phyloP scores from a whole-genome alignment of 2,329 filamentous ascomycete genomes.

The Trichoderma semiorbis region DNA sequence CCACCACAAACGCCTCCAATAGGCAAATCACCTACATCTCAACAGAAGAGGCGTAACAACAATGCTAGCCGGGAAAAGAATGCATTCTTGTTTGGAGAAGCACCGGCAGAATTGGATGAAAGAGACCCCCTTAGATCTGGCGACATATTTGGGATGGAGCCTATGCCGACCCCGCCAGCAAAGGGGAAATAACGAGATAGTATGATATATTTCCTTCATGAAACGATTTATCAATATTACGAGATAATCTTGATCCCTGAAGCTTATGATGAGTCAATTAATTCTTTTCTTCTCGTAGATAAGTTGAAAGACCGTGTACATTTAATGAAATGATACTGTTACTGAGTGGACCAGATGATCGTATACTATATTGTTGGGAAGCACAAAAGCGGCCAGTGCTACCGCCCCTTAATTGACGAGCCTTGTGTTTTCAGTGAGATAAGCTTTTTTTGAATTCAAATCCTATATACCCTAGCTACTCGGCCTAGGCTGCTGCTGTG shows the following conservation, averaged over 20 bases:
- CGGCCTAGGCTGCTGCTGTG: neutral
- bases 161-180: conserved; percentile 35
- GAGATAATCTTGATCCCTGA: neutral
- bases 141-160: conserved; percentile 56
- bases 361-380: too few species aligned
- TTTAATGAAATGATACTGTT: neutral
- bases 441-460: neutral
- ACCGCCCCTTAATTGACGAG: neutral
- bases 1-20: conserved; percentile 24
- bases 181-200: conserved; percentile 23
- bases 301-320: neutral
- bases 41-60: conserved; percentile 40
- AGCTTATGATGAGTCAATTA: neutral
- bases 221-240: neutral
- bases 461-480: conserved; percentile 7
- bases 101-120: conserved; percentile 36
- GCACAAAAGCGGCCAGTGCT: neutral
- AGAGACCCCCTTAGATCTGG: conserved; percentile 39
- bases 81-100: conserved; percentile 59
- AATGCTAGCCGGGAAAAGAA: conserved; percentile 52
- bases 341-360: neutral
- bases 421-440: neutral
- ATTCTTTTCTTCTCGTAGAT: neutral
- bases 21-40: conserved; percentile 31
- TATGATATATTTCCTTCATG: neutral